Conservation (phyloP, 805 yeast species). For the Yueomyces sinensis region DNA sequence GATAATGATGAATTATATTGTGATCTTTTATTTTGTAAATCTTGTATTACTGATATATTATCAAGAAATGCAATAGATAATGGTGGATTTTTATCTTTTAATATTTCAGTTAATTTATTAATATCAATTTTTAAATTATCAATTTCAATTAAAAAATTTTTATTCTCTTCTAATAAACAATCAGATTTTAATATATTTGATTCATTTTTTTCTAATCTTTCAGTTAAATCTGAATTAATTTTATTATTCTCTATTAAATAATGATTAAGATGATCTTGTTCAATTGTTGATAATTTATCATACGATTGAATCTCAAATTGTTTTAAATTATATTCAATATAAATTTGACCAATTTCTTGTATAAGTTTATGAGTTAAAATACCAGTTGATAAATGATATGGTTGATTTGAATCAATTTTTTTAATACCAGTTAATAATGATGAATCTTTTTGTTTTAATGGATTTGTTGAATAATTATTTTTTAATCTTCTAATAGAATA, state of each 20-base stretch:
- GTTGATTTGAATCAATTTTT: conserved; percentile 22
- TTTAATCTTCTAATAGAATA: conserved; percentile 51
- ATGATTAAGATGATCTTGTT: conserved; percentile 32
- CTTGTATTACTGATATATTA: conserved; percentile 34
- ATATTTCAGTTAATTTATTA: conserved; percentile 12
- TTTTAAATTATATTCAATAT: conserved; percentile 31
- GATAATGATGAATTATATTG: conserved; percentile 34
- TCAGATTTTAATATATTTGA: conserved; percentile 19
- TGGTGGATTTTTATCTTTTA: conserved; percentile 5
- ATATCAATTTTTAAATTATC: conserved; percentile 18
- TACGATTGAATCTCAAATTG: conserved; percentile 35
- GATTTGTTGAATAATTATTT: conserved; percentile 58
- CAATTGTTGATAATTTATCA: conserved; percentile 26
- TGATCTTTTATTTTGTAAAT: conserved; percentile 30
- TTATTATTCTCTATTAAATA: conserved; percentile 32
- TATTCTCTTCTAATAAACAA: conserved; percentile 20
- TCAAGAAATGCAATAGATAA: conserved; percentile 11
- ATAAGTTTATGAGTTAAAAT: conserved; percentile 52
- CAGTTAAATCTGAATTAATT: conserved; percentile 34
- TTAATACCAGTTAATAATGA: conserved; percentile 38
- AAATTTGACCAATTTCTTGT: conserved; percentile 38
- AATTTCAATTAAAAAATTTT: conserved; percentile 15
- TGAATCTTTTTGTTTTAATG: conserved; percentile 42
- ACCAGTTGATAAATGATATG: conserved; percentile 24
- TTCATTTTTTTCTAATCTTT: conserved; percentile 13